Evolutionary conservation across 371 early-diverging fungal species (phyloP).

Genomic region (Funneliformis caledonium): DNA sequence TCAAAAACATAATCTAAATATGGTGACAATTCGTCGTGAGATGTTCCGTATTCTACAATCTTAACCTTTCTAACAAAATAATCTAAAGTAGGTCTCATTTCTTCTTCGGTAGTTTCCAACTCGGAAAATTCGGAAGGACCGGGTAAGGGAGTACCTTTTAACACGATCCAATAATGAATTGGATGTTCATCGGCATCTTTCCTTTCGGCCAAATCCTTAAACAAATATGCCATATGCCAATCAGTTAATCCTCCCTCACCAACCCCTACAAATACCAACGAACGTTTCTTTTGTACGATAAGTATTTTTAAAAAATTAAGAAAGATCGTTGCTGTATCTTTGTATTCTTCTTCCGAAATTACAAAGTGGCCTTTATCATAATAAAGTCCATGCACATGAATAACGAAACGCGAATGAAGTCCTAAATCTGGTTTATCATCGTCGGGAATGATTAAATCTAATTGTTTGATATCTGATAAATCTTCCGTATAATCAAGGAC

Average conservation of each 20-base stretch:
- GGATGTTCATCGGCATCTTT: neutral
- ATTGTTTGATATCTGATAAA: neutral
- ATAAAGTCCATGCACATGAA: slow-evolving; percentile 6
- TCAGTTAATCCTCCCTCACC: neutral
- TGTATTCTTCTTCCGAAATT: neutral
- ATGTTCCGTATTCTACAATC: neutral
- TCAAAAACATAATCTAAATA: neutral
- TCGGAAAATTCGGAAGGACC: neutral
- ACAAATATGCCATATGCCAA: neutral
- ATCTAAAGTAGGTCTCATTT: neutral
- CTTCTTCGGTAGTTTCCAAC: neutral
- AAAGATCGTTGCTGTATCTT: neutral
- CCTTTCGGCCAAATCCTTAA: neutral
- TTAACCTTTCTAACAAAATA: neutral
- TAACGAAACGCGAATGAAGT: neutral
- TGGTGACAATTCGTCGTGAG: neutral
- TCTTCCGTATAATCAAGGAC: neutral
- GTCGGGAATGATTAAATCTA: neutral
- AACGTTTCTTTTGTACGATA: neutral
- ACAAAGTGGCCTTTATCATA: neutral
- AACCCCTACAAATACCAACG: neutral
- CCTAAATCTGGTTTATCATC: neutral
- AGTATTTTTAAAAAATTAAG: neutral
- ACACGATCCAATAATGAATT: neutral
- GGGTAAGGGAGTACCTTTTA: neutral